These are phyloP conservation scores for Tylopilus sp. DNA, from an alignment of 1,284 basidiomycete species.

Conservation along the genomic window DNA sequence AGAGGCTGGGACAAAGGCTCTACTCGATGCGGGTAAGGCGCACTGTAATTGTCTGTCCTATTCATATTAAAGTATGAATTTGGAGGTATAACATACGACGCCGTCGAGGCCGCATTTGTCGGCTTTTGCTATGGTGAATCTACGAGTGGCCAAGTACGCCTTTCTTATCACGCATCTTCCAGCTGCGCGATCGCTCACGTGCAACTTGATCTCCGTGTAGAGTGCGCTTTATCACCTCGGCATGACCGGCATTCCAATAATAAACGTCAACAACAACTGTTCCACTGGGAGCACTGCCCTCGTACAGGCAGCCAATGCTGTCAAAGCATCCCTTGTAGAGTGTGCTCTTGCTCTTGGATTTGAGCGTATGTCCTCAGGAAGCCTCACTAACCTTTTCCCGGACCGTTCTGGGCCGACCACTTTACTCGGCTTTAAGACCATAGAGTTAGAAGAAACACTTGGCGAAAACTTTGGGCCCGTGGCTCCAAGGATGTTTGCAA, in stretches of 20 bases:
- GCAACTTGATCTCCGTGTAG: too few species aligned
- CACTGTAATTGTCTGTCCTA: not conserved
- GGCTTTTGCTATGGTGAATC: constrained; percentile 79
- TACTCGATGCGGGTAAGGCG: constrained; percentile 73
- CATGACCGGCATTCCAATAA: constrained; percentile 81
- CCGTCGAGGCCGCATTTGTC: constrained; percentile 69
- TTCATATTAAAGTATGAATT: not conserved
- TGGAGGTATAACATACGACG: constrained; percentile 77
- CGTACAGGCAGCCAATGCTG: constrained; percentile 64
- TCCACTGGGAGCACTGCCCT: constrained; percentile 77
- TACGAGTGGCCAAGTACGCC: constrained; percentile 69
- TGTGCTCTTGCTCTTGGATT: constrained; percentile 85
- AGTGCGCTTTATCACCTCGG: constrained; percentile 83
- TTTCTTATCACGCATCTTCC: not conserved
- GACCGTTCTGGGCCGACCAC: constrained; percentile 65
- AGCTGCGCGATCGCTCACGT: not conserved
- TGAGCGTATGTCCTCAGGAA: constrained; percentile 83
- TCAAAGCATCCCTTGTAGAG: constrained; percentile 70
- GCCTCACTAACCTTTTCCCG: constrained; percentile 68
- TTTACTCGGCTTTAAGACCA: constrained; percentile 45
- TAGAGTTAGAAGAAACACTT: constrained; percentile 57
- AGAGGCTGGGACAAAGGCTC: constrained; percentile 81
- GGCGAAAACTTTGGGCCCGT: constrained; percentile 69
- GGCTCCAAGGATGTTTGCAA: constrained; percentile 75
- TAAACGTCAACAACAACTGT: constrained; percentile 87